Base-by-base conservation (phyloP, 805 yeast genomes). In the Millerago galiae region DNA sequence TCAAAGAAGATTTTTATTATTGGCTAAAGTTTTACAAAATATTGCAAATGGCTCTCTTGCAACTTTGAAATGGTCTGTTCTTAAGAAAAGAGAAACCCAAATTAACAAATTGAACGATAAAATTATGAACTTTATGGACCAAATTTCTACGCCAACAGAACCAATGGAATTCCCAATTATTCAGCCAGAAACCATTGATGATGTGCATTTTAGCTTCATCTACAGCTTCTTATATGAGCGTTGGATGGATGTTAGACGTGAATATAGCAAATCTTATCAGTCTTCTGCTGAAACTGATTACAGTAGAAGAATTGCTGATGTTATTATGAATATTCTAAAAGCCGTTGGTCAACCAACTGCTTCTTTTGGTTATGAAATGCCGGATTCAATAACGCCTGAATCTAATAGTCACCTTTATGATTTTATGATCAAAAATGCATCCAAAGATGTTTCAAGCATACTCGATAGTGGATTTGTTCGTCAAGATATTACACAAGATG, bases 1-100 rank as follows among this genome's bases (percentile, higher is more conserved):
- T 4, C 70, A 88, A 47, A 72, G 95, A 49, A 75, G 87, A 0
- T 71, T 86, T 39, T 78, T 90, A 46, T 79, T 85, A 42, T 60
- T 90, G 28, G 96, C 95, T 2, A 86, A 88, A 53, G 81, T 84
- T 15, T 65, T 91, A 16, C 98, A 91, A 62, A 77, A 83, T 50
- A 76, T 90, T 66, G 96, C 95, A 1, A 91, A 90, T 59, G 90
- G 88, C 25, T 72, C 95, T 0, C 69, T 85, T 4, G 68, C 71
- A 6, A 62, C 81, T 17, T 64, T 82, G 38, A 89, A 79, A 58
- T 79, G 85, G 77, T 81, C 85, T 1, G 60, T 78, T 1, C 59
- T 81, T 35, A 59, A 59, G 8, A 44, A 68, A 3, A 64, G 68
- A 43, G 58, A 60, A 34, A 69, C 65, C 2, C 77, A 75, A 40